Conservation (phyloP, 2,329 filamentous ascomycete species). For the Fusarium fujikuroi region DNA sequence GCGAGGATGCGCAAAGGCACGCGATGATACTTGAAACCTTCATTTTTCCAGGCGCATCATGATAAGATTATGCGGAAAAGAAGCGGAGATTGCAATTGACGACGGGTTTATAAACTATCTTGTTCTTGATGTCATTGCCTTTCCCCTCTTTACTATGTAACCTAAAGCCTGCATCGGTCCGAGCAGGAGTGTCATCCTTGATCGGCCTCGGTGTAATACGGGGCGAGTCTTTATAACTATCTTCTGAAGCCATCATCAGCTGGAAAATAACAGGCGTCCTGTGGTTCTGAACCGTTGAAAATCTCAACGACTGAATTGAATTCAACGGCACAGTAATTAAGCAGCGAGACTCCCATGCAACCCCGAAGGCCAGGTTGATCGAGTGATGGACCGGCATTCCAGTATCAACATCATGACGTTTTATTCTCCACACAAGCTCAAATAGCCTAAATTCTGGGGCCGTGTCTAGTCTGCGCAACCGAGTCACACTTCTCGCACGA, state of each 20-base stretch:
- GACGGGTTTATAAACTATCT: background rate
- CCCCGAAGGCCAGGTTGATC: slow-evolving; percentile 3
- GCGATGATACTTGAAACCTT: background rate
- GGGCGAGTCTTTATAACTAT: background rate
- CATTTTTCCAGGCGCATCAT: background rate
- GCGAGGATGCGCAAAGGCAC: slow-evolving; percentile 1
- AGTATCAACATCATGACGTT: slow-evolving; percentile 14
- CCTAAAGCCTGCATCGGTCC: slow-evolving; percentile 9
- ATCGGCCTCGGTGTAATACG: background rate
- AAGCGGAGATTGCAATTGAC: background rate
- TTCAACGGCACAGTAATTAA: background rate
- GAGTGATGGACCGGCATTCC: slow-evolving; percentile 12
- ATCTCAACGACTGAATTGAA: background rate
- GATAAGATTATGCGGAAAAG: background rate
- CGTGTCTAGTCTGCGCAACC: background rate
- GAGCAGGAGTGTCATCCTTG: slow-evolving; percentile 28
- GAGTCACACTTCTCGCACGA: background rate
- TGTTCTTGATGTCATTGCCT: slow-evolving; percentile 9
- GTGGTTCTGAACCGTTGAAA: background rate
- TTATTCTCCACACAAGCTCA: slow-evolving; percentile 9
- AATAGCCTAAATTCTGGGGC: slow-evolving; percentile 24
- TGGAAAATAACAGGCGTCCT: background rate
- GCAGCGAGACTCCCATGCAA: background rate
- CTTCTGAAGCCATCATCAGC: background rate
- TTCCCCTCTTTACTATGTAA: slow-evolving; percentile 24